phyloP scores from a whole-genome alignment of 345 rosid genomes.

The Conringia planisiliqua region DNA sequence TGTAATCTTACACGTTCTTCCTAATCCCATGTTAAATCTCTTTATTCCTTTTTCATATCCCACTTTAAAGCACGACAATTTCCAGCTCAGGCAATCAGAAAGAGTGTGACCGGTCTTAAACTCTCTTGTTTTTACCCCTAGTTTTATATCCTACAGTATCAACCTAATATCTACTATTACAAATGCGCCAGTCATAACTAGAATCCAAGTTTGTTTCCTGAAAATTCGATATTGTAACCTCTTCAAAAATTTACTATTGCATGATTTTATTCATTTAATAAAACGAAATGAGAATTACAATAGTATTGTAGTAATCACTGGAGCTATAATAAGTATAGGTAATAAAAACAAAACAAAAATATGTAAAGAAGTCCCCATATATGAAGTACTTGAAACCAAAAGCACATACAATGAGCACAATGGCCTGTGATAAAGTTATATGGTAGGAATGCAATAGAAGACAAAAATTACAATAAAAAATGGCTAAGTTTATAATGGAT shows the following conservation, averaged over 20 bases:
- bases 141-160: background rate
- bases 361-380: background rate
- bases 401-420: background rate
- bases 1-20: slow-evolving; percentile 17
- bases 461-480: background rate
- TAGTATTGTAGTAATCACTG: background rate
- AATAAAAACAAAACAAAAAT: background rate
- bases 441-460: background rate
- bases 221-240: background rate
- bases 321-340: background rate
- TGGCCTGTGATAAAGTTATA: background rate
- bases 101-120: slow-evolving; percentile 7
- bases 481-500: background rate
- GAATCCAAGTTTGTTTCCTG: background rate
- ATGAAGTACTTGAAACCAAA: background rate
- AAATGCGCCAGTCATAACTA: background rate
- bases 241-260: background rate
- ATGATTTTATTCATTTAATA: background rate
- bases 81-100: slow-evolving; percentile 23
- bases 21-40: slow-evolving; percentile 26
- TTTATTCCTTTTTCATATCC: slow-evolving; percentile 5
- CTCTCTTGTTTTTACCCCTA: background rate
- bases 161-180: background rate
- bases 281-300: background rate
- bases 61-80: slow-evolving; percentile 34